phyloP scores from a whole-genome alignment of 2,329 filamentous ascomycete genomes.

The Sphaerostilbella broomeana region DNA sequence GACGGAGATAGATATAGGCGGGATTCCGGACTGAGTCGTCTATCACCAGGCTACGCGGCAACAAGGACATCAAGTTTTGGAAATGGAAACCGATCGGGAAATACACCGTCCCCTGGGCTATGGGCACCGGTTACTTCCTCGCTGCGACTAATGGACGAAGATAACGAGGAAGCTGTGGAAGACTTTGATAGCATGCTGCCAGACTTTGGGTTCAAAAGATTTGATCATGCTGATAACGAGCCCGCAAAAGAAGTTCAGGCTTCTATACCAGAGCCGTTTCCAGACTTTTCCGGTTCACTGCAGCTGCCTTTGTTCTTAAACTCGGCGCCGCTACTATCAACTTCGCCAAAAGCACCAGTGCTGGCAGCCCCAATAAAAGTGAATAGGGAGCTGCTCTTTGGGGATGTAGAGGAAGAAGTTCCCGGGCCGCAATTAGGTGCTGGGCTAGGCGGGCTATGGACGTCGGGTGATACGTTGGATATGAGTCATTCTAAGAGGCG shows the following conservation, averaged over 20 bases:
- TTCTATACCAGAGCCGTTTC: not conserved
- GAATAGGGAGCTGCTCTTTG: constrained; percentile 25
- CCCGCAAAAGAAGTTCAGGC: not conserved
- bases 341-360: constrained; percentile 21
- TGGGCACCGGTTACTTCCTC: constrained; percentile 33
- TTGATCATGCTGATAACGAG: constrained; percentile 16
- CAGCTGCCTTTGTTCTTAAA: not conserved
- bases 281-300: not conserved
- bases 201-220: constrained; percentile 42
- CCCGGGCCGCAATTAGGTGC: constrained; percentile 31
- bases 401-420: constrained; percentile 26
- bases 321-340: not conserved
- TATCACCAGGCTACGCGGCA: constrained; percentile 11
- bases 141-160: constrained; percentile 38
- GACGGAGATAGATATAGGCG: constrained; percentile 23
- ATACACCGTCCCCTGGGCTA: constrained; percentile 23
- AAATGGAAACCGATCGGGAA: too few species aligned
- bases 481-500: constrained; percentile 42
- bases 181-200: constrained; percentile 46
- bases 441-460: constrained; percentile 38
- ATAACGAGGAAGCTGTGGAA: constrained; percentile 37
- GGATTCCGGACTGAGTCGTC: constrained; percentile 24
- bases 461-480: constrained; percentile 40
- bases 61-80: not conserved
- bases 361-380: constrained; percentile 32